Evolutionary conservation across 1,284 basidiomycete genomes (phyloP), one percentile per base, ranked within the genome.

Genomic region (Vanrija sp.): DNA sequence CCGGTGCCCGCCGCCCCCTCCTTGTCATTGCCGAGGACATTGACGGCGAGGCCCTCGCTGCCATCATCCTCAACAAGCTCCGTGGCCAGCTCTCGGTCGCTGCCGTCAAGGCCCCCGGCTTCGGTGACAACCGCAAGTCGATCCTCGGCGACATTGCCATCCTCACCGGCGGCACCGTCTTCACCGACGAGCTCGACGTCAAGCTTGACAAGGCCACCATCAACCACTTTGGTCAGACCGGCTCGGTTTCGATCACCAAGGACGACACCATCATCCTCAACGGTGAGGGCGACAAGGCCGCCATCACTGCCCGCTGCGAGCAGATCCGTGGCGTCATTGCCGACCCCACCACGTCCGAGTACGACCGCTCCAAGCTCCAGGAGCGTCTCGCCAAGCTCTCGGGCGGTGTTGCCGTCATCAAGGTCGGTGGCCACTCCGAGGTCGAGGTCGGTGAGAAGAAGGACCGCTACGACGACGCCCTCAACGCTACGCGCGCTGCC

Each of bases 401-500:
- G 41, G 94, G 95, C 54, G 94, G 95, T 80, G 94, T 98, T 49
- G 95, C 94, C 25, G 94, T 98, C 75, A 97, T 98, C 84, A 93
- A 91, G 79, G 95, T 98, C 63, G 95, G 95, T 57, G 95, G 95
- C 42, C 81, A 85, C 46, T 86, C 83, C 58, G 95, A 98, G 78
- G 94, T 98, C 54, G 95, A 98, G 79, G 95, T 98, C 61, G 84
- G 94, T 16, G 95, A 98, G 83, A 98, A 98, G 89, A 98, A 98
- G 85, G 95, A 98, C 77, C 83, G 94, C 49, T 98, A 96, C 75
- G 95, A 98, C 69, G 95, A 98, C 73, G 95, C 95, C 6, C 82
- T 98, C 55, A 96, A 96, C 76, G 93, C 93, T 18, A 98, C 95
- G 6, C 88, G 95, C 53, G 95, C 95, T 41, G 95, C 95, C 47